Base-by-base conservation (phyloP, 140 eudicot species). In the Stevia rebaudiana region DNA sequence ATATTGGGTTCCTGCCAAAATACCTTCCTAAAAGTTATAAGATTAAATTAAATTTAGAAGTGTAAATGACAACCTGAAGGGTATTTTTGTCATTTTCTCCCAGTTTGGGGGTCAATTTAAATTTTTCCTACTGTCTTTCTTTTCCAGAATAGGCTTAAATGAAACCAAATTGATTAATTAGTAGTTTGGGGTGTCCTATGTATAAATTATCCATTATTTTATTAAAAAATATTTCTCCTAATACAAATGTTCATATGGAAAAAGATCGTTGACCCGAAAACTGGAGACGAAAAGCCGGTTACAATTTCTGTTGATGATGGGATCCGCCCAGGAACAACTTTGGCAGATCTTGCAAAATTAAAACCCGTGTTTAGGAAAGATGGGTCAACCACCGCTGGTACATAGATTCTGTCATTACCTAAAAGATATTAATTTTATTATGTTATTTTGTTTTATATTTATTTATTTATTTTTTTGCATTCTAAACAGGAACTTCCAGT, bases 331-430 rank as follows among this genome's bases (percentile, higher is more conserved):
- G 92, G 77, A 54, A 30, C 92, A 43, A 73, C 62, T 24, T 36
- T 85, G 62, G 79, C 95, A 5, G 94, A 88, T 46, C 79, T 92
- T 75, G 95, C 79, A 40, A 92, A 85, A 65, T 54, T 88, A 79
- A 92, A 80, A 76, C 83, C 98, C 5, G 92, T 84, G 57, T 88
- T 92, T 36, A 88, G 86, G 80, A 92, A 88, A 76, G 86, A 85
- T 39, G 96, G 98, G 63, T 56, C 98, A 9, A 88, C 96, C 25
- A 92, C 95, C 18, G 96, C 96, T 41, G 98, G 97, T 86, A 86
- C 28, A 3, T 50, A 56, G 21, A 39, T 16, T 40, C 37, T 19
- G 15, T 56, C 12, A 21, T 37, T 53, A 67, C 28, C 16, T 46
- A 61, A 13, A 15, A 31, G 39, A 10, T 22, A 42, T 31, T 5